These are phyloP conservation scores for Eimeria praecox DNA, from an alignment of 169 alveolate genomes.

Conservation along the genomic window DNA sequence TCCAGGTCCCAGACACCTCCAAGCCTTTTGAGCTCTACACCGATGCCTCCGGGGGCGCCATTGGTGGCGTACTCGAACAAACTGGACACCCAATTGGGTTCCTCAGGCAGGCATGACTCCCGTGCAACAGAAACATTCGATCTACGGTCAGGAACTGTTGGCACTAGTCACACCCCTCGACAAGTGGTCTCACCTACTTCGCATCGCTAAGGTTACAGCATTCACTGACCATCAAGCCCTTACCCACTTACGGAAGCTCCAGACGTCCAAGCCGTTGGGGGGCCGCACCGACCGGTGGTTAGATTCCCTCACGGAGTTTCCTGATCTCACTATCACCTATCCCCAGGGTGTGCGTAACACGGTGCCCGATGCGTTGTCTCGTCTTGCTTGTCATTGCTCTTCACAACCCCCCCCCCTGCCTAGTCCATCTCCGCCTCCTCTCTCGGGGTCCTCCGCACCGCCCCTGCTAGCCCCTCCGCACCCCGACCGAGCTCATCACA, in stretches of 20 bases:
- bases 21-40: conserved; percentile 1
- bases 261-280: background rate
- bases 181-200: background rate
- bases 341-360: background rate
- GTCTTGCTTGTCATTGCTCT: background rate
- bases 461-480: no score
- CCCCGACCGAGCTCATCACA: no score
- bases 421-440: no score
- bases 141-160: background rate
- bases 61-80: background rate
- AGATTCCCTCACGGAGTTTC: background rate
- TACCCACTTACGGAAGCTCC: background rate
- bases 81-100: background rate
- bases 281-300: background rate
- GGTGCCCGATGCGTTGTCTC: background rate
- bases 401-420: no score
- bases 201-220: background rate
- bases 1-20: background rate
- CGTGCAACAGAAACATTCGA: background rate
- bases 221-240: background rate
- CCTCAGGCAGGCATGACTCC: background rate
- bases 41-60: background rate
- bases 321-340: background rate
- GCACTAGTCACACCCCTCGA: background rate
- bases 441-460: no score